Conservation (phyloP, 2,329 filamentous ascomycete species). For the Fusarium chlamydosporum region DNA sequence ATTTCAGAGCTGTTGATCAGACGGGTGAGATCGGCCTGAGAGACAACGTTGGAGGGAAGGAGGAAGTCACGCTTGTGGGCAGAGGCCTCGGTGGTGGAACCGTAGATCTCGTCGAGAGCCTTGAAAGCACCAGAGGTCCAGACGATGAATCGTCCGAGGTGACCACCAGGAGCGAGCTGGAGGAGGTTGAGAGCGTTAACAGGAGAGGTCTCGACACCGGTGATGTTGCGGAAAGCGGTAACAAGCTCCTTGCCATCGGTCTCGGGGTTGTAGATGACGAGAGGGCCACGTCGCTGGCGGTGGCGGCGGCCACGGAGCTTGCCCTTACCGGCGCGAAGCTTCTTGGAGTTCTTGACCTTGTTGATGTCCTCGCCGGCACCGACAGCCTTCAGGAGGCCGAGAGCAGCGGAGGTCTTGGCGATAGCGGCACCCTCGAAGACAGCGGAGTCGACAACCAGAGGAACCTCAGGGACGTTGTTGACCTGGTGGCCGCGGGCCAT, state of each 20-base stretch:
- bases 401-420: slow-evolving; percentile 89
- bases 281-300: slow-evolving; percentile 96
- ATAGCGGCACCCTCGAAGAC: slow-evolving; percentile 84
- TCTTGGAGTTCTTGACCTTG: slow-evolving; percentile 97
- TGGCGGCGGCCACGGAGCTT: slow-evolving; percentile 97
- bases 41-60: slow-evolving; percentile 90
- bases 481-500: slow-evolving; percentile 98
- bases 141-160: slow-evolving; percentile 98
- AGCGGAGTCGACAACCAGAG: slow-evolving; percentile 93
- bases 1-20: slow-evolving; percentile 99
- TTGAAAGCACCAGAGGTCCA: slow-evolving; percentile 98
- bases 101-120: slow-evolving; percentile 97
- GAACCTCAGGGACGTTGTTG: slow-evolving; percentile 92
- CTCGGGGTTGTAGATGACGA: slow-evolving; percentile 97
- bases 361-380: slow-evolving; percentile 91
- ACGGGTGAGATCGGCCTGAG: slow-evolving; percentile 94
- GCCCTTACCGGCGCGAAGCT: slow-evolving; percentile 98
- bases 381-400: slow-evolving; percentile 89
- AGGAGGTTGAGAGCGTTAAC: slow-evolving; percentile 97
- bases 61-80: slow-evolving; percentile 99
- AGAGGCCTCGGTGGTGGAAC: slow-evolving; percentile 88
- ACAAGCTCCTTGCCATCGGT: slow-evolving; percentile 95
- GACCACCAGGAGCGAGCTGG: slow-evolving; percentile 98
- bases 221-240: slow-evolving; percentile 97
- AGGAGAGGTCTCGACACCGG: slow-evolving; percentile 95